These are phyloP conservation scores for Lachnellula arida DNA, from an alignment of 2,329 filamentous ascomycete species.

Conservation along the genomic window DNA sequence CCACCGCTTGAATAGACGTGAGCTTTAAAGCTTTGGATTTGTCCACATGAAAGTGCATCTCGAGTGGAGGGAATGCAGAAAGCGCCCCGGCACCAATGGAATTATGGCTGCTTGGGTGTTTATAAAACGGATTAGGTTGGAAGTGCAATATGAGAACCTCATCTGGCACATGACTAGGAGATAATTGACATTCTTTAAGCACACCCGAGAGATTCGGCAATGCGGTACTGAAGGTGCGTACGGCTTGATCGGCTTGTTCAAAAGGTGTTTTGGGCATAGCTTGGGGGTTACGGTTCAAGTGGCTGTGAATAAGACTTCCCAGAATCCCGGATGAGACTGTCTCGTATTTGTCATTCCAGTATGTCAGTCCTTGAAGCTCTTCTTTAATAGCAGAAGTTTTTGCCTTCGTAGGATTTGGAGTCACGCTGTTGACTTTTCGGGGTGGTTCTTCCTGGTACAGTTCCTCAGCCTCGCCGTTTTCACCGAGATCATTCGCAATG, in stretches of 20 bases:
- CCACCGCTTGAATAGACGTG: conserved; percentile 20
- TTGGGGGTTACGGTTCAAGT: background rate
- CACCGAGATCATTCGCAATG: background rate
- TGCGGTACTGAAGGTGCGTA: conserved; percentile 21
- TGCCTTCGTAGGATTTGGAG: background rate
- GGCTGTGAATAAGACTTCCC: conserved; percentile 21
- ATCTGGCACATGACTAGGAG: background rate
- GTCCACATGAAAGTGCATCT: conserved; percentile 25
- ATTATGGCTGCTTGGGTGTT: background rate
- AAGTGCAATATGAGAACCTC: conserved; percentile 24
- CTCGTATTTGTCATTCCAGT: conserved; percentile 13
- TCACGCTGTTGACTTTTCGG: background rate
- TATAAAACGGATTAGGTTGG: conserved; percentile 27
- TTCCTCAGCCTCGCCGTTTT: background rate
- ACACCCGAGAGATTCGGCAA: conserved; percentile 22
- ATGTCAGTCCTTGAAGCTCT: background rate
- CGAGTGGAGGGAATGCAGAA: conserved; percentile 27
- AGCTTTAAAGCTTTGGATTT: conserved; percentile 13
- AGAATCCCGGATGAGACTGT: conserved; percentile 23
- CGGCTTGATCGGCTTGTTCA: background rate
- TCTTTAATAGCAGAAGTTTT: background rate
- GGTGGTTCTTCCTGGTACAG: background rate
- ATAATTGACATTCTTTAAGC: conserved; percentile 6
- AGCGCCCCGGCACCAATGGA: conserved; percentile 18
- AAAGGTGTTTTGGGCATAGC: background rate